Base-by-base conservation (phyloP, 2,329 filamentous ascomycete species). In the Aspergillus novoparasiticus region DNA sequence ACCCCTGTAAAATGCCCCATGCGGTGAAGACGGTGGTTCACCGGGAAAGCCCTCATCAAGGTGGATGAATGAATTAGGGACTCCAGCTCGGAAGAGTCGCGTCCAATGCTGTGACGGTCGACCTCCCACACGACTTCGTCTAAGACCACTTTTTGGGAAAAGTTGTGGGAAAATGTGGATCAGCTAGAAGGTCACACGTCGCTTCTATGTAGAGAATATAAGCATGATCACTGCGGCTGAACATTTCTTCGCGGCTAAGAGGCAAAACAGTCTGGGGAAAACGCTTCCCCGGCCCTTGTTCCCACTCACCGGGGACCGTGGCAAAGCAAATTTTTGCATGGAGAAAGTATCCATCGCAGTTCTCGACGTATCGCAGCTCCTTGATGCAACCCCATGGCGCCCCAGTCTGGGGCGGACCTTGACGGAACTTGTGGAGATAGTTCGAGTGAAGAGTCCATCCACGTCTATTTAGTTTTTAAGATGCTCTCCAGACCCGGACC, bases 271-370 rank as follows among this genome's bases (percentile, higher is more conserved):
- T 57, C 60, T 67, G 71, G 73, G 73, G 71, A 75, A 71, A 75
- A 75, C 69, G 63, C 72, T 74, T 66, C 72, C 73, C 73, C 73
- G 72, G 71, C 50, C 64, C 59, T 66, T 45, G 43, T 59, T 61
- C 48, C 60, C 67, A 68, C 64, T 64, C 64, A 53, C 51, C 57
- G 58, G 58, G 60, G 48, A 51, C 26, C 26, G 30, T 53, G 50
- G 50, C 26, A 53, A 53, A 16, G 28, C 55, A 48, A 51, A 66
- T 63, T 57, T 62, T 57, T 64, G 51, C 23, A 57, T 54, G 48
- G 46, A 32, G 48, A 59, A n/a, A 26, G 28, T 23, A 63, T 62
- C 64, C 62, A 67, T 57, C 48, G 41, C 6, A 59, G 28, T 43
- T 23, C 28, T 66, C 60, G 48, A 65, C 62, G 63, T 66, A 63